These are phyloP conservation scores for Cyberlindnera galapagoensis DNA, from an alignment of 805 yeast species.

Conservation along the genomic window DNA sequence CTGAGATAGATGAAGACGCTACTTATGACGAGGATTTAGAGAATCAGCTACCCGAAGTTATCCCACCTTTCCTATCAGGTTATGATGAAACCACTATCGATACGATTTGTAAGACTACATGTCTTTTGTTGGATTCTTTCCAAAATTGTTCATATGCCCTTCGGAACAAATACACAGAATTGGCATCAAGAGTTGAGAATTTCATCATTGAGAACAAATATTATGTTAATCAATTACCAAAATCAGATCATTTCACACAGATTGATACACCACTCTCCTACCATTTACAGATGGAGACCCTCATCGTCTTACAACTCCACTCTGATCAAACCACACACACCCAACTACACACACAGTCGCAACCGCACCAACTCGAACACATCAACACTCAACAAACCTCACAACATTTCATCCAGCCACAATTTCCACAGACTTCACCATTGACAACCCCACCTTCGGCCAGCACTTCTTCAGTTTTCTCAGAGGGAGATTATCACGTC, in stretches of 20 bases:
- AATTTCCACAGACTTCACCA: conserved; percentile 4
- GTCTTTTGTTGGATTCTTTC: conserved; percentile 15
- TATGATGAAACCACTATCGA: conserved; percentile 13
- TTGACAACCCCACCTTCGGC: conserved; percentile 3
- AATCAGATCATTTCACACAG: background rate
- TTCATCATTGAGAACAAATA: background rate
- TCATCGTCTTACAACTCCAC: background rate
- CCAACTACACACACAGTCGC: too few relatives aligned
- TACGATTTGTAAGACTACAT: conserved; percentile 11
- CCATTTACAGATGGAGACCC: background rate
- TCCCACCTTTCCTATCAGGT: conserved; percentile 22
- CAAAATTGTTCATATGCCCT: conserved; percentile 19
- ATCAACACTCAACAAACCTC: too few relatives aligned
- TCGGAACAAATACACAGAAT: conserved; percentile 16
- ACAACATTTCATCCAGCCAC: conserved; percentile 1
- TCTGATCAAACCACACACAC: too few relatives aligned
- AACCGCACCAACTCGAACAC: too few relatives aligned
- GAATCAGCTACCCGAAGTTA: conserved; percentile 19
- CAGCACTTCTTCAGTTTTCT: conserved; percentile 2
- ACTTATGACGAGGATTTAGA: conserved; percentile 22
- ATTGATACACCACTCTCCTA: background rate
- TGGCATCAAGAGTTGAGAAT: conserved; percentile 1
- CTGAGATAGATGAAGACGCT: conserved; percentile 19
- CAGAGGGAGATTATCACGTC: conserved; percentile 2
- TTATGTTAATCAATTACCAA: background rate